Evolutionary conservation across 169 alveolate genomes (phyloP), one percentile per base, ranked within the genome.

Genomic region (Cystoisospora suis): DNA sequence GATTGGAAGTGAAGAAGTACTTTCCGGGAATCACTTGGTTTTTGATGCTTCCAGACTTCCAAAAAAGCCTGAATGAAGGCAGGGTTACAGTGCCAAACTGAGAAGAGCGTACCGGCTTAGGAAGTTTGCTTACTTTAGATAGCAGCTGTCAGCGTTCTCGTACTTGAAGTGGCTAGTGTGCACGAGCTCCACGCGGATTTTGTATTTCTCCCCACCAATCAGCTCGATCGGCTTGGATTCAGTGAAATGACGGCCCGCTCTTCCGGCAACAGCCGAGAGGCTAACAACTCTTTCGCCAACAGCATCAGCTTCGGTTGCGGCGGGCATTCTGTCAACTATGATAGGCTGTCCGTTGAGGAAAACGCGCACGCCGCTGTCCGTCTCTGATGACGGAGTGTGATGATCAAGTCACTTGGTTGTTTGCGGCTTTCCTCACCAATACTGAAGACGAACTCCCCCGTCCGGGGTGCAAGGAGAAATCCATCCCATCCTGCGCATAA

Each of bases 151-250:
- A 27, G 95, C 95, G 58, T 94, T 80, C 20, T 86, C 81, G 94
- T 88, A 95, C 58, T 96, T 95, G 77, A 95, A 90, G 90, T 96
- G 97, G 70, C 96, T 93, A 40, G 98, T 92, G 89, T 96, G 98
- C 90, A 96, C 94, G 91, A 96, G 85, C 80, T 96, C 98, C 29
- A 96, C 89, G 75, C 95, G 92, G 29, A 96, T 91, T 69, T 93
- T 89, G 89, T 96, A 95, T 59, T 96, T 96, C 80, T 95, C 95
- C 0, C 98, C 98, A 3, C 97, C 98, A 29, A 94, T 56, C 42
- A 96, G 94, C 87, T 96, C 96, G 87, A 95, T 94, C 5, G 97
- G 94, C 44, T 75, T 94, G 20, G 98, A 96, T n/a, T 94, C 94
- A 36, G 88, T 93, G 23, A 80, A 90, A 40, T 89, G 93, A 29